phyloP scores from a whole-genome alignment of 23 red algal species.

The Agarophyton chilense region DNA sequence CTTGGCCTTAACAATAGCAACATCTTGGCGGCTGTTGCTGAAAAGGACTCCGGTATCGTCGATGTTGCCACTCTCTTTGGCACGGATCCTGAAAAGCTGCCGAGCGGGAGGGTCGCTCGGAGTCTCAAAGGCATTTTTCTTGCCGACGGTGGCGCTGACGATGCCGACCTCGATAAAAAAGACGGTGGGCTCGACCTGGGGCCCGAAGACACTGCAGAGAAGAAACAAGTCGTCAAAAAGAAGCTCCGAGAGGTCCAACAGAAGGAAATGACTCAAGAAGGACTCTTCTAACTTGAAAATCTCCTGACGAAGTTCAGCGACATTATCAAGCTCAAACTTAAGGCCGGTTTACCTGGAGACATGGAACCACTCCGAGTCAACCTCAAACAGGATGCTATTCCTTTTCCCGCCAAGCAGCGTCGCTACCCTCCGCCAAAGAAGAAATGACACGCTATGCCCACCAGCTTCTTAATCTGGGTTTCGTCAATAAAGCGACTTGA shows the following conservation, averaged over 20 bases:
- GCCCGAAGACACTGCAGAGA: not conserved
- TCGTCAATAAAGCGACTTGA: conserved; percentile 1
- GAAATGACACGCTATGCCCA: not conserved
- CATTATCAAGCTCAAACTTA: conserved; percentile 44
- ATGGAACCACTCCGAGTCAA: not conserved
- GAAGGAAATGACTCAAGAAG: not conserved
- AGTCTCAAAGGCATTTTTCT: conserved; percentile 31
- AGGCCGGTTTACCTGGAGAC: conserved; percentile 11
- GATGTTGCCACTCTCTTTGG: not conserved
- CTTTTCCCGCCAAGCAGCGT: conserved; percentile 18
- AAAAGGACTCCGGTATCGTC: not conserved
- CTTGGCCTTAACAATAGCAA: not conserved
- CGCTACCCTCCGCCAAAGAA: conserved; percentile 22
- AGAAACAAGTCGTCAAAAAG: not conserved
- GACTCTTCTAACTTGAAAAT: not conserved
- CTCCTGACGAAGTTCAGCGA: conserved; percentile 12
- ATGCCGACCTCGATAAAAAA: conserved; percentile 14
- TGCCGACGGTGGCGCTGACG: conserved; percentile 27
- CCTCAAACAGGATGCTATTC: conserved; percentile 21
- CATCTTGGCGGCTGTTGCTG: conserved; percentile 18
- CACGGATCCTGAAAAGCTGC: not conserved
- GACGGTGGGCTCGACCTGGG: conserved; percentile 25
- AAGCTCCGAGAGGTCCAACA: not conserved
- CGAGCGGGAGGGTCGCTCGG: not conserved
- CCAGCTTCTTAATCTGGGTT: conserved; percentile 1